phyloP scores from a whole-genome alignment of 768 basidiomycete genomes.

The Pilatotrama ljubarskyi region DNA sequence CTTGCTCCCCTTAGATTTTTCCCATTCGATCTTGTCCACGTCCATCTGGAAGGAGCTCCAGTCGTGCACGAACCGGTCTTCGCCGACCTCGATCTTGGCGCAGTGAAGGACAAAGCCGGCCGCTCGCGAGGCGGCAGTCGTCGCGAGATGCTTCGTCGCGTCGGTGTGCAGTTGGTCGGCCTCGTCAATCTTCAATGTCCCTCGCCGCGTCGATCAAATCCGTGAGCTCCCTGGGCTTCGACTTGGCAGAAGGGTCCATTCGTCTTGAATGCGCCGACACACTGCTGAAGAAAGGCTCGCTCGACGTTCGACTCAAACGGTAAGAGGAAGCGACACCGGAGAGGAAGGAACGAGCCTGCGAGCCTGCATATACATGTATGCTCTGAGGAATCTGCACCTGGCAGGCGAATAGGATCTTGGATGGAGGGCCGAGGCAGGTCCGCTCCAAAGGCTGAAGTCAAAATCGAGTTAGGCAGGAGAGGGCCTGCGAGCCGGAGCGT shows the following conservation, averaged over 20 bases:
- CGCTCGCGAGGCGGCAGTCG: constrained; percentile 28
- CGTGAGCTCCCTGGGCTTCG: background rate
- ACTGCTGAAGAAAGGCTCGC: no score
- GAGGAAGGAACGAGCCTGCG: no score
- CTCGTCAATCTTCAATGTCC: constrained; percentile 23
- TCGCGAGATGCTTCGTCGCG: constrained; percentile 30
- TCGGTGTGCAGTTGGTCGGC: constrained; percentile 27
- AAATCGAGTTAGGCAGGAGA: constrained; percentile 7
- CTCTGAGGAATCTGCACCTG: no score
- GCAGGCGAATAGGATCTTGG: no score
- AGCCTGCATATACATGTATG: no score
- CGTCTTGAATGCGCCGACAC: no score
- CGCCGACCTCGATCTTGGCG: constrained; percentile 30
- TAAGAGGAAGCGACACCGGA: no score
- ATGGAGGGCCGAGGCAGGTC: no score
- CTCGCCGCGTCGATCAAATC: background rate
- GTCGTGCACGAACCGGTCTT: constrained; percentile 34
- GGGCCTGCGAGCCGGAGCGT: constrained; percentile 7
- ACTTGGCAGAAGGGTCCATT: no score
- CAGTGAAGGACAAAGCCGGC: constrained; percentile 38
- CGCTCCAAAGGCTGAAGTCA: background rate
- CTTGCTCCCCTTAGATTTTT: constrained; percentile 36
- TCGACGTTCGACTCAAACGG: no score
- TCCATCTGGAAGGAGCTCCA: constrained; percentile 37
- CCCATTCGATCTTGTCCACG: constrained; percentile 35